Conservation (phyloP, 1,284 basidiomycete genomes). For the Marasmius fiardii region DNA sequence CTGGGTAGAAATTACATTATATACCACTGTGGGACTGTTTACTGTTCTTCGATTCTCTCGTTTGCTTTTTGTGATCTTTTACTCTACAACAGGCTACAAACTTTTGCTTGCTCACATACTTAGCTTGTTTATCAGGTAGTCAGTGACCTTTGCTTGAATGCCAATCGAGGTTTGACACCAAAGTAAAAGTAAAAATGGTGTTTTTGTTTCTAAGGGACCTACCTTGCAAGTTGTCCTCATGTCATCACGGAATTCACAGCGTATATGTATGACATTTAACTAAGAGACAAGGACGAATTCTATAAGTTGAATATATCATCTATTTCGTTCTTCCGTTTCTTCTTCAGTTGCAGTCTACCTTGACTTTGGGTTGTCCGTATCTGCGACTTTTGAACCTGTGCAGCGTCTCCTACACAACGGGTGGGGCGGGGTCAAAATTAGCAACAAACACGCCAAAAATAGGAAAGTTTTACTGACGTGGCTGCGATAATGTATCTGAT, state of each 20-base stretch:
- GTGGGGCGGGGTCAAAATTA: no score
- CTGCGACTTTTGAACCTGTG: neutral
- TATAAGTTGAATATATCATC: slow-evolving; percentile 59
- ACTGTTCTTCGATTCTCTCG: slow-evolving; percentile 1
- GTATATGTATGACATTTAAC: no score
- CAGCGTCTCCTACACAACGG: neutral
- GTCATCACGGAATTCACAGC: no score
- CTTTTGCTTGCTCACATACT: slow-evolving; percentile 8
- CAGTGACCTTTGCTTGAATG: slow-evolving; percentile 12
- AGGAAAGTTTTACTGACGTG: no score
- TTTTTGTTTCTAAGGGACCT: neutral
- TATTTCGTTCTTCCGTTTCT: slow-evolving; percentile 52
- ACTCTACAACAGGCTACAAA: slow-evolving; percentile 6
- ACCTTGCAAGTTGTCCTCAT: no score
- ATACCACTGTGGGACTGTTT: slow-evolving; percentile 14
- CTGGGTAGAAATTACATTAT: slow-evolving; percentile 11
- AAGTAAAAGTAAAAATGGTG: neutral
- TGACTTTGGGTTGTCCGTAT: neutral
- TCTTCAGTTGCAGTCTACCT: slow-evolving; percentile 9
- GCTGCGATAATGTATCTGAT: no score
- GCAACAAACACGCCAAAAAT: neutral
- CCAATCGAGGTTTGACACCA: slow-evolving; percentile 13
- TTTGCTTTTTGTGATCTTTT: slow-evolving; percentile 8
- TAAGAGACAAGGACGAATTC: no score
- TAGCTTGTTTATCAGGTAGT: slow-evolving; percentile 13